Evolutionary conservation across 2,329 filamentous ascomycete genomes (phyloP).

Genomic region (Clonostachys byssicola): DNA sequence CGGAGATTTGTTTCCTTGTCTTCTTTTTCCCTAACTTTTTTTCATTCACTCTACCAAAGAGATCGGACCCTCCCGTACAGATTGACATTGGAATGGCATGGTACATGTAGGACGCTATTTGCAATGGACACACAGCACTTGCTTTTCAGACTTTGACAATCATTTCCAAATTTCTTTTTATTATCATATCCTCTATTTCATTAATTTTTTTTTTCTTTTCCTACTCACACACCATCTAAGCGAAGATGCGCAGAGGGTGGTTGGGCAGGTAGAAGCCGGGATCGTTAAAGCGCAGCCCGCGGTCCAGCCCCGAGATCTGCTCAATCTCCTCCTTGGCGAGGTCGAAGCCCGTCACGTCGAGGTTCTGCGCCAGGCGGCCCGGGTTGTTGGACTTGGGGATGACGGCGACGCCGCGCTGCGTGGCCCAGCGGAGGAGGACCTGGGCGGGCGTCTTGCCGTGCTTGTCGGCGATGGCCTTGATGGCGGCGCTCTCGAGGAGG

Average conservation of each 20-base stretch:
- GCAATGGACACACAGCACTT: no score
- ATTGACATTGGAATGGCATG: no score
- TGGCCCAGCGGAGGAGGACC: constrained; percentile 64
- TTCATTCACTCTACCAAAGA: no score
- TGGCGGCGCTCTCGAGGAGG: constrained; percentile 22
- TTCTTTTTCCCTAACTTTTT: no score
- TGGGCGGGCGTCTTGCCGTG: constrained; percentile 58
- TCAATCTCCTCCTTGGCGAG: constrained; percentile 50
- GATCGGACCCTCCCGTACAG: no score
- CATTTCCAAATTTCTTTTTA: no score
- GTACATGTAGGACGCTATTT: no score
- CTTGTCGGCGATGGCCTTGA: constrained; percentile 49
- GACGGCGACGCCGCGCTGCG: constrained; percentile 58
- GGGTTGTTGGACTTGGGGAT: constrained; percentile 60
- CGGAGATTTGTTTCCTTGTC: no score
- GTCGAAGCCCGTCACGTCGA: constrained; percentile 52
- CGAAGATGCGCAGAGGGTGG: constrained; percentile 48
- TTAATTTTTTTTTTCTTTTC: neutral
- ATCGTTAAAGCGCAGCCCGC: constrained; percentile 57
- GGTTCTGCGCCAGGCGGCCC: constrained; percentile 44
- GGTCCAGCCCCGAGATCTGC: constrained; percentile 48
- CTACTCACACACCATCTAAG: neutral
- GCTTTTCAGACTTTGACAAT: no score
- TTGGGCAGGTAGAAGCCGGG: constrained; percentile 31
- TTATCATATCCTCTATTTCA: no score